Evolutionary conservation across 2,329 filamentous ascomycete species (phyloP), one percentile per base, ranked within the genome.

Genomic region (Fusarium hostae): DNA sequence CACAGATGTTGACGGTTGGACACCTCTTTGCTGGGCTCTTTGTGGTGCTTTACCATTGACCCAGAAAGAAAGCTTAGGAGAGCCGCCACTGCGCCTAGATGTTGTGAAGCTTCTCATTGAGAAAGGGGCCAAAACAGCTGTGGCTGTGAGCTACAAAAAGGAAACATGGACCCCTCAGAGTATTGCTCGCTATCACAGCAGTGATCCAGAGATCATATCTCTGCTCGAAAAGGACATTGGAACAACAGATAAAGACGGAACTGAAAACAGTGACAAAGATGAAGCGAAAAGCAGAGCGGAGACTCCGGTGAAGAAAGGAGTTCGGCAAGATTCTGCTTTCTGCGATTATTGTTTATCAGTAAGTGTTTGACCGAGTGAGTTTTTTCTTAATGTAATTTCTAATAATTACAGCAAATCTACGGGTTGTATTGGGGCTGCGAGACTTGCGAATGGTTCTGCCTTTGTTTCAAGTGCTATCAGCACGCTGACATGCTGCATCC

Each of bases 1-100:
- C 6, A 44, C 44, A 3, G 65, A 68, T 22, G 57, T 68, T 28
- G 65, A 66, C 22, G 56, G 62, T 2, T 68, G 65, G 62, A 66
- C 65, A 18, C 62, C 62, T 0, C 50, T 68, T 28, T 68, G 65
- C 24, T 68, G 56, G 65, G 65, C 58, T 30, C 26, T 26, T 26
- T 6, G 26, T 26, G 26, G 26, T 26, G 26, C 26, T 26, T 26
- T 26, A 26, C 26, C 6, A 26, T 26, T 26, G 26, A 26, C 26
- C 26, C 26, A 26, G 26, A 26, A 26, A 26, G 26, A 26, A 26
- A 26, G 26, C 26, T 6, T 26, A 26, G 26, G 58, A 1, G 58
- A 64, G 3, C 18, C 10, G 4, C 13, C 51, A 10, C 16, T 30
- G 0, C 5, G 6, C 8, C 10, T 28, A 22, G 41, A 30, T 11